These are phyloP conservation scores for Barbarea vulgaris DNA, from an alignment of 345 rosid species.

Conservation along the genomic window DNA sequence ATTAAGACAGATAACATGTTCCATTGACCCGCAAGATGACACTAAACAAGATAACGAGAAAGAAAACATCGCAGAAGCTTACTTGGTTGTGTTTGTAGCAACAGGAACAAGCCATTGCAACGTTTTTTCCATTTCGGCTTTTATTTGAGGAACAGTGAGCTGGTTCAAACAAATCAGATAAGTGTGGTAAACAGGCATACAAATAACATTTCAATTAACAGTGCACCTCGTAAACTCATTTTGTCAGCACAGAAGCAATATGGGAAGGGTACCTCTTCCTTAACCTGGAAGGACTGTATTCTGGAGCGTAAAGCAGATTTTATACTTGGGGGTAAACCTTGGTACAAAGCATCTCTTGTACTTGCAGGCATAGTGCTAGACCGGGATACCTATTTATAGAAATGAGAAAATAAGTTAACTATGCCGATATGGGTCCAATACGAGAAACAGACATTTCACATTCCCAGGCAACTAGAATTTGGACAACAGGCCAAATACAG, in stretches of 20 bases:
- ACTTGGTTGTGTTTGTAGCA: constrained; percentile 94
- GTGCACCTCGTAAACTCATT: background rate
- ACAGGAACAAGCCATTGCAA: constrained; percentile 96
- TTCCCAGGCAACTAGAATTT: background rate
- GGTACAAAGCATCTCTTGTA: constrained; percentile 94
- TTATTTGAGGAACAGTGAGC: constrained; percentile 81
- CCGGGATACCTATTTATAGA: constrained; percentile 74
- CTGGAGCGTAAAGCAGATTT: constrained; percentile 82
- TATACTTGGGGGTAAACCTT: constrained; percentile 85
- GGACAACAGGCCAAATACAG: background rate
- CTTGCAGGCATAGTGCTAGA: constrained; percentile 91
- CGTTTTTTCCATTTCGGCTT: constrained; percentile 94
- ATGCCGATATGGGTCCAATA: background rate
- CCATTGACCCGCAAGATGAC: background rate
- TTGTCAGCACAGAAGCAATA: background rate
- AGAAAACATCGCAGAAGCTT: constrained; percentile 25
- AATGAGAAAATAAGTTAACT: background rate
- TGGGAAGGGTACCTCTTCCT: constrained; percentile 67
- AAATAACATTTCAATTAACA: constrained; percentile 13
- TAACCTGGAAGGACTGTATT: constrained; percentile 65
- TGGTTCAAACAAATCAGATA: constrained; percentile 36
- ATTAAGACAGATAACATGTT: background rate
- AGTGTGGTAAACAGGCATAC: constrained; percentile 24
- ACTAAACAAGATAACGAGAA: background rate
- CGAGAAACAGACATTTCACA: background rate